Base-by-base conservation (phyloP, 306 rosid genomes). In the Ceratonia siliqua region DNA sequence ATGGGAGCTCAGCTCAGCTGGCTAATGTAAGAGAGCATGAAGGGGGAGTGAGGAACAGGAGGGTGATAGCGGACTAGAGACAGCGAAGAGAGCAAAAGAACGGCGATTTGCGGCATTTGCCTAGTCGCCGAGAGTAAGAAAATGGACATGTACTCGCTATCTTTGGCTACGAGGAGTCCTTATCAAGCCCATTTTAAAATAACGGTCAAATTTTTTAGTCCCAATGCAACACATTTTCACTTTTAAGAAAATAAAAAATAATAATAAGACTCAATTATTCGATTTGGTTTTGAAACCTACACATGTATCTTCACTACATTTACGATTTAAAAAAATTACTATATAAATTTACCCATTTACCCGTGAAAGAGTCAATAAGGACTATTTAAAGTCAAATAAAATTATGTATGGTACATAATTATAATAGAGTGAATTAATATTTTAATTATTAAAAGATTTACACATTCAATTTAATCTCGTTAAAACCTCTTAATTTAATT, bases 191-290 rank as follows among this genome's bases (percentile, higher is more conserved):
- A 32, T 73, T 82, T 83, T 79, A 72, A 80, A 82, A 39, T 67
- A 90, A 90, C 92, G 96, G 96, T 90, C 87, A 86, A 87, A 82
- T 80, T 49, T 54, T 79, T 79, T 69, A 24, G 82, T 78, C 3
- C 10, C 55, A 1, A n/a, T 11, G 15, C 0, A 15, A 3, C 21
- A 46, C 52, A 46, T 17, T 46, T 15, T 10, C n/a, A n/a, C n/a
- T n/a, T n/a, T n/a, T n/a, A n/a, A n/a, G n/a, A n/a, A n/a, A n/a
- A n/a, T n/a, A n/a, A n/a, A n/a, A n/a, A n/a, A n/a, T n/a, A n/a
- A n/a, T n/a, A n/a, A n/a, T n/a, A n/a, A n/a, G n/a, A n/a, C n/a
- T n/a, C n/a, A n/a, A n/a, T n/a, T n/a, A 49, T 49, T 49, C 22
- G 11, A 15, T 49, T 17, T 49, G 24, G 20, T 49, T 49, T 49